phyloP scores from a whole-genome alignment of 2,329 filamentous ascomycete genomes.

The Neonectria sp. region DNA sequence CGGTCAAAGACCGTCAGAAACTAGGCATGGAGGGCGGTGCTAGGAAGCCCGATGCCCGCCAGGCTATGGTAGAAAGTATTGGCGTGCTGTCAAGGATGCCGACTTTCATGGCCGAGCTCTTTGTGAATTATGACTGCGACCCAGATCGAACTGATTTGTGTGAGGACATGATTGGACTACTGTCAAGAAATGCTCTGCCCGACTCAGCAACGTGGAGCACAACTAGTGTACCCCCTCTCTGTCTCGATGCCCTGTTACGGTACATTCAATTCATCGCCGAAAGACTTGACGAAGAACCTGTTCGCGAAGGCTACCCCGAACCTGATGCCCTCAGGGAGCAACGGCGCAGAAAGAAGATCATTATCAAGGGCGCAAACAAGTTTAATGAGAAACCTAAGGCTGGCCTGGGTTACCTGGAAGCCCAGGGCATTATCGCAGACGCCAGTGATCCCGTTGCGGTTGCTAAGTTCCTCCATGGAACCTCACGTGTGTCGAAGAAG shows the following conservation, averaged over 20 bases:
- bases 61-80: conserved; percentile 98
- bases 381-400: conserved; percentile 97
- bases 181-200: conserved; percentile 94
- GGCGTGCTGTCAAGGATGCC: conserved; percentile 93
- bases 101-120: conserved; percentile 94
- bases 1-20: conserved; percentile 92
- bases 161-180: conserved; percentile 92
- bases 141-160: conserved; percentile 92
- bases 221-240: conserved; percentile 95
- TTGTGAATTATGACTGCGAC: conserved; percentile 98
- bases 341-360: conserved; percentile 85
- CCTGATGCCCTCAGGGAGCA: conserved; percentile 77
- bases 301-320: conserved; percentile 76
- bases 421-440: conserved; percentile 87
- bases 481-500: conserved; percentile 90
- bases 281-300: conserved; percentile 80
- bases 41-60: conserved; percentile 92
- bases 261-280: conserved; percentile 95
- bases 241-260: conserved; percentile 90
- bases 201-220: conserved; percentile 99
- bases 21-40: conserved; percentile 93
- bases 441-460: conserved; percentile 81
- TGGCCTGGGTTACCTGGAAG: conserved; percentile 87
- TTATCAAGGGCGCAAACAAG: conserved; percentile 88
- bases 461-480: conserved; percentile 90